A percentile compares a stretch with the other conserved stretches of the same genome.
These are phyloP conservation scores for Wickerhamiella infanticola DNA, from an alignment of 1,139 yeast genomes.

Conservation along the genomic window DNA sequence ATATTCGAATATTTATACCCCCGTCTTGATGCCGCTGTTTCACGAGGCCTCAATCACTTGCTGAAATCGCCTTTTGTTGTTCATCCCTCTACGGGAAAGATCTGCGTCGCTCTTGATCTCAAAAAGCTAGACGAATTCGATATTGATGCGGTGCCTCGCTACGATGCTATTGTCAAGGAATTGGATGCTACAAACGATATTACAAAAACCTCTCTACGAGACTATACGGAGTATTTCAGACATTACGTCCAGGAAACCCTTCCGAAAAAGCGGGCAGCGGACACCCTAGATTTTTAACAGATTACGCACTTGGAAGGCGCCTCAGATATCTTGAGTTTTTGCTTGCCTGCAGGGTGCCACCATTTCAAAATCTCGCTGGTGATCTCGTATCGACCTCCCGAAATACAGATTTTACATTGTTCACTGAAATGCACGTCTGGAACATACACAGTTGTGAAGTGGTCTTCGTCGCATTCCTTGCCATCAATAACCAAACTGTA, in stretches of 20 bases:
- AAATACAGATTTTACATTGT: neutral
- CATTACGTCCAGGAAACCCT: slow-evolving; percentile 43
- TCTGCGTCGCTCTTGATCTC: slow-evolving; percentile 87
- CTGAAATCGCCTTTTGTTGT: slow-evolving; percentile 96
- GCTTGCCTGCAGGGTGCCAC: slow-evolving; percentile 1
- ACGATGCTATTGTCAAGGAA: slow-evolving; percentile 44
- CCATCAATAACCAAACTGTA: slow-evolving; percentile 33
- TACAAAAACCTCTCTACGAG: slow-evolving; percentile 57
- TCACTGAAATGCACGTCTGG: slow-evolving; percentile 46
- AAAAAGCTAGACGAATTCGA: slow-evolving; percentile 40
- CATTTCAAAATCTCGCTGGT: neutral
- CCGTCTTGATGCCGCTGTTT: slow-evolving; percentile 82
- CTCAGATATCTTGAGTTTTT: neutral
- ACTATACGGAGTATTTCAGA: slow-evolving; percentile 58
- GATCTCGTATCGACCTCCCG: neutral
- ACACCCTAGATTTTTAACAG: slow-evolving; percentile 18
- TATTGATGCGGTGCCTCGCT: slow-evolving; percentile 69
- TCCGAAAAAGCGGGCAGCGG: slow-evolving; percentile 34
- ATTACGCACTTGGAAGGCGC: neutral
- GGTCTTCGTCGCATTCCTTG: neutral
- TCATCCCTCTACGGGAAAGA: slow-evolving; percentile 92
- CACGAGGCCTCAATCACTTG: slow-evolving; percentile 78
- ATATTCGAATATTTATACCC: slow-evolving; percentile 77
- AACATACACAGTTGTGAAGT: slow-evolving; percentile 38
- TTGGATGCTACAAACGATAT: slow-evolving; percentile 35